Evolutionary conservation across 805 yeast genomes (phyloP).

Genomic region (Saccharomyces paradoxus): DNA sequence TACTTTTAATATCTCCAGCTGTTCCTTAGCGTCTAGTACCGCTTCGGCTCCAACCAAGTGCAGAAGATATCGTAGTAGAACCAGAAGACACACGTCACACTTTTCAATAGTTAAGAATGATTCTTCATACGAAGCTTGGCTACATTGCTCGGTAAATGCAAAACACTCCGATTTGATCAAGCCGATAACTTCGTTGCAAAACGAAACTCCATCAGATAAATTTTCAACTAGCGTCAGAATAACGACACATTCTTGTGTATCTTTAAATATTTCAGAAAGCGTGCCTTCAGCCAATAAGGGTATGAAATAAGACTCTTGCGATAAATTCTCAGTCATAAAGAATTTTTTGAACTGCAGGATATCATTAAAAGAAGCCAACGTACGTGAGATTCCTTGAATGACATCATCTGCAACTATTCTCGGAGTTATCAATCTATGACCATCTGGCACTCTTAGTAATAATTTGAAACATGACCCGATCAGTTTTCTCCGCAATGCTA

Average conservation of each 20-base stretch:
- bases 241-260: neutral
- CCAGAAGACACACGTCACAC: slow-evolving; percentile 7
- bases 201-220: slow-evolving; percentile 4
- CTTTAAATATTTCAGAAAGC: slow-evolving; percentile 7
- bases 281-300: slow-evolving; percentile 21
- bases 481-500: slow-evolving; percentile 17
- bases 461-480: slow-evolving; percentile 15
- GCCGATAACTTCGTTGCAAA: slow-evolving; percentile 5
- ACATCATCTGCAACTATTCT: slow-evolving; percentile 11
- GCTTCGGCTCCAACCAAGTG: neutral
- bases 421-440: slow-evolving; percentile 11
- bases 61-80: slow-evolving; percentile 4
- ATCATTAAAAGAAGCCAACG: slow-evolving; percentile 11
- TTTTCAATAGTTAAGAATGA: slow-evolving; percentile 2
- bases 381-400: slow-evolving; percentile 6
- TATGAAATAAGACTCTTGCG: slow-evolving; percentile 13
- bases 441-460: slow-evolving; percentile 13
- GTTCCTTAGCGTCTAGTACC: neutral
- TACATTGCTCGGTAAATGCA: slow-evolving; percentile 2
- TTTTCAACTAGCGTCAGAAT: slow-evolving; percentile 5
- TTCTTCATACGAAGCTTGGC: neutral
- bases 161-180: neutral
- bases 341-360: slow-evolving; percentile 17
- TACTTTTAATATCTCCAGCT: neutral
- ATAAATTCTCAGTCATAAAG: slow-evolving; percentile 9